Evolutionary conservation across 2,329 filamentous ascomycete genomes (phyloP).

Genomic region (Didymella sp.): DNA sequence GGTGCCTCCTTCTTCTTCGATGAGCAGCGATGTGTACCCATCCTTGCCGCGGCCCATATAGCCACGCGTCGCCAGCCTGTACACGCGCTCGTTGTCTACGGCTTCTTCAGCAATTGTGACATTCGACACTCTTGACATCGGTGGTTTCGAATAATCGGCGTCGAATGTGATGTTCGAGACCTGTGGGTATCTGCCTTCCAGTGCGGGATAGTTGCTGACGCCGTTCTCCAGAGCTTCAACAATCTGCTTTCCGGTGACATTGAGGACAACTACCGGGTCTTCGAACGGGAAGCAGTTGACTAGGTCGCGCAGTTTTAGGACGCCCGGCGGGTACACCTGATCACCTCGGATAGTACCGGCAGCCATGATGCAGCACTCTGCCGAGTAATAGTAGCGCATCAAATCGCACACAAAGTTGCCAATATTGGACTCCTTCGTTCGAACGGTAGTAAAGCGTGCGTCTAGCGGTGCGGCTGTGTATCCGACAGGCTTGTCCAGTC

Average conservation of each 20-base stretch:
- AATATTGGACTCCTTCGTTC: slow-evolving; percentile 78
- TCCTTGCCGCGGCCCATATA: slow-evolving; percentile 93
- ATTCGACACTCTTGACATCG: slow-evolving; percentile 68
- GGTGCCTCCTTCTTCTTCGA: slow-evolving; percentile 75
- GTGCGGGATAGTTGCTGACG: slow-evolving; percentile 78
- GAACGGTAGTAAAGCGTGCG: slow-evolving; percentile 83
- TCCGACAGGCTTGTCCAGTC: slow-evolving; percentile 79
- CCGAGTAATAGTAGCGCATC: slow-evolving; percentile 81
- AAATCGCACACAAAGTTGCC: slow-evolving; percentile 92
- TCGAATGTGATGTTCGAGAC: slow-evolving; percentile 82
- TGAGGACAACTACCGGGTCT: slow-evolving; percentile 82
- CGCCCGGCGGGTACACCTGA: slow-evolving; percentile 83
- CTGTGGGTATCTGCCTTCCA: slow-evolving; percentile 84
- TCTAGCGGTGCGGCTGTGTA: slow-evolving; percentile 85
- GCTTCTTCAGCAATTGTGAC: slow-evolving; percentile 67
- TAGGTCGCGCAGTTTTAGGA: slow-evolving; percentile 80
- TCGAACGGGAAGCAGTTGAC: slow-evolving; percentile 92
- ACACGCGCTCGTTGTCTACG: slow-evolving; percentile 68
- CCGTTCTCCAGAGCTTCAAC: slow-evolving; percentile 84
- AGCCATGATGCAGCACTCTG: slow-evolving; percentile 67
- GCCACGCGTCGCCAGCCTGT: slow-evolving; percentile 78
- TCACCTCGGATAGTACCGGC: slow-evolving; percentile 55
- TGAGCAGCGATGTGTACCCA: slow-evolving; percentile 78
- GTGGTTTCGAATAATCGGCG: slow-evolving; percentile 69
- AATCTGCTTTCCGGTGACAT: slow-evolving; percentile 73